Conservation (phyloP, 805 yeast genomes). For the Wickerhamomyces xylosicus region DNA sequence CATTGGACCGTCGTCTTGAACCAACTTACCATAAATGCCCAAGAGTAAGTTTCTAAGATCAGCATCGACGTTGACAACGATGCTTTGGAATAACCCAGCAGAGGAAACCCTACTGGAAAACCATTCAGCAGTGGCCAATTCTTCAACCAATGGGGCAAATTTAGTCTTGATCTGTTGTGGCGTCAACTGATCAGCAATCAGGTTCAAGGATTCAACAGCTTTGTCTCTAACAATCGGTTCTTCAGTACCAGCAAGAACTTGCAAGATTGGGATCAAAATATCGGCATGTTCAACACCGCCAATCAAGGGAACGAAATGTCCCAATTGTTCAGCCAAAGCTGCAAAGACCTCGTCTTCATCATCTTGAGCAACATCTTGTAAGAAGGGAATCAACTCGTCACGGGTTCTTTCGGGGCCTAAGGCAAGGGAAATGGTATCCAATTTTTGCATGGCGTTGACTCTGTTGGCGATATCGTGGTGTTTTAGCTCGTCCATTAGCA, state of each 20-base stretch:
- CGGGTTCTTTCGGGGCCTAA: constrained; percentile 91
- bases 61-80: constrained; percentile 48
- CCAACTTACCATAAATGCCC: constrained; percentile 55
- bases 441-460: constrained; percentile 87
- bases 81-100: constrained; percentile 75
- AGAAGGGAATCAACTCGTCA: constrained; percentile 79
- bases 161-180: constrained; percentile 53
- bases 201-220: constrained; percentile 79
- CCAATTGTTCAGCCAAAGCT: constrained; percentile 83
- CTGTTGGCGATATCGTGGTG: constrained; percentile 94
- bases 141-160: constrained; percentile 67
- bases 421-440: constrained; percentile 91
- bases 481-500: constrained; percentile 92
- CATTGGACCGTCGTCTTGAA: constrained; percentile 94
- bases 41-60: constrained; percentile 51
- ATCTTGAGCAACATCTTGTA: constrained; percentile 79
- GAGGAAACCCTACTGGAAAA: constrained; percentile 86
- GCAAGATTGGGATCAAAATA: constrained; percentile 49
- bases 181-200: constrained; percentile 52
- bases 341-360: constrained; percentile 98
- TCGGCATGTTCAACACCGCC: constrained; percentile 72
- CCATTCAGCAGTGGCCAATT: constrained; percentile 86
- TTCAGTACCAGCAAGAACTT: constrained; percentile 81
- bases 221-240: constrained; percentile 94
- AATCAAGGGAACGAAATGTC: constrained; percentile 75